Evolutionary conservation across 164 flowering plant genomes (phyloP).

Genomic region (Kalanchoe fedtschenkoi): DNA sequence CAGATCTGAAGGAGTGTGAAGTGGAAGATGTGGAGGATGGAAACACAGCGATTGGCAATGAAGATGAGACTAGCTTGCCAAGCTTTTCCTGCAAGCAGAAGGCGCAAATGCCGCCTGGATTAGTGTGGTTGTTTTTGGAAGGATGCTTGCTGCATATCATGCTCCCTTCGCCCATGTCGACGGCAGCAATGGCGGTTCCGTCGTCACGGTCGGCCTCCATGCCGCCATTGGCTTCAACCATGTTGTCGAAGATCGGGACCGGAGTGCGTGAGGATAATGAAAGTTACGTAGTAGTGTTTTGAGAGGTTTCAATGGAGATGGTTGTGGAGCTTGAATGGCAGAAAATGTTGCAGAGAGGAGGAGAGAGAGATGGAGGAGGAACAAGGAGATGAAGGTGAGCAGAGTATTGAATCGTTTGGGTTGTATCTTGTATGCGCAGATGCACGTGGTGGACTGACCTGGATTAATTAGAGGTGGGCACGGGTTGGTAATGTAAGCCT

Average conservation of each 20-base stretch:
- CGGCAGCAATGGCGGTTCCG: not conserved
- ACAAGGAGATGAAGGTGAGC: too few species aligned
- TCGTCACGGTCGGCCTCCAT: not conserved
- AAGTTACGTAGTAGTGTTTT: not conserved
- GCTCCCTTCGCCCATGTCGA: constrained; percentile 1
- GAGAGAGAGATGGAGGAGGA: not conserved
- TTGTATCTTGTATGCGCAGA: too few species aligned
- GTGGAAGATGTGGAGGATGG: constrained; percentile 19
- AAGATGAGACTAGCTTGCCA: constrained; percentile 47
- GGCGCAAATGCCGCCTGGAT: constrained; percentile 59
- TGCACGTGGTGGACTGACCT: not conserved
- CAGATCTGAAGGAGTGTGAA: constrained; percentile 35
- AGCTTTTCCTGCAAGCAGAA: constrained; percentile 63
- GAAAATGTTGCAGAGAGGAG: not conserved
- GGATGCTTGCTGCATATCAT: constrained; percentile 6
- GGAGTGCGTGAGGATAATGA: too few species aligned
- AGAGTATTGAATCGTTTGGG: too few species aligned
- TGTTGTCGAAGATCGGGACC: too few species aligned
- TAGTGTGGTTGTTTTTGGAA: not conserved
- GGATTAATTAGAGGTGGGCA: too few species aligned
- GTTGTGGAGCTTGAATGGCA: not conserved
- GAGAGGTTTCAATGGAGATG: too few species aligned
- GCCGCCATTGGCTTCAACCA: not conserved
- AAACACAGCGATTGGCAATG: constrained; percentile 14
- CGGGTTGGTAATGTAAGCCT: too few species aligned